These are phyloP conservation scores for Musa itinerans DNA, from an alignment of 176 grass and related monocot species.

Conservation along the genomic window DNA sequence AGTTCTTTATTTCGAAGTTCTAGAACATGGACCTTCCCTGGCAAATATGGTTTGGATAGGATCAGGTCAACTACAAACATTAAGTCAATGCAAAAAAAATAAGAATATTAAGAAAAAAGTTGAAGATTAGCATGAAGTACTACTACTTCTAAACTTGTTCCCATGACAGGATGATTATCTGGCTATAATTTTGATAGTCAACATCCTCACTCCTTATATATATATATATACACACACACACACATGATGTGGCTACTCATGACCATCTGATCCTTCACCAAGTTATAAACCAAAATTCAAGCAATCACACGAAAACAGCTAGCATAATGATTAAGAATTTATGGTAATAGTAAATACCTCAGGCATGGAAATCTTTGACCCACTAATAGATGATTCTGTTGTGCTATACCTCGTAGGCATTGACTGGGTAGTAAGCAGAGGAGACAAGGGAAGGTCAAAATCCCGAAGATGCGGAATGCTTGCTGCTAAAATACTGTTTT, in stretches of 20 bases:
- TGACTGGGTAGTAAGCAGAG: constrained; percentile 52
- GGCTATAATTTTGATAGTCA: background rate
- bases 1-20: too few species aligned
- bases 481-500: constrained; percentile 57
- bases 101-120: background rate
- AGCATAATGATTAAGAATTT: background rate
- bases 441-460: constrained; percentile 58
- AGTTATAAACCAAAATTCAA: background rate
- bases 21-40: too few species aligned
- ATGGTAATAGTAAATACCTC: constrained; percentile 42
- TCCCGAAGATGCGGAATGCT: constrained; percentile 53
- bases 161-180: too few species aligned
- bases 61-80: too few species aligned
- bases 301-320: background rate
- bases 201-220: background rate
- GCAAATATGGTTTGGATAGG: too few species aligned
- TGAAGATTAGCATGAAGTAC: background rate
- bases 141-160: too few species aligned
- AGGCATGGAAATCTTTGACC: constrained; percentile 53
- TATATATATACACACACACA: too few species aligned
- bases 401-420: constrained; percentile 62
- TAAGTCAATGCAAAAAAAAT: background rate
- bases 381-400: constrained; percentile 53
- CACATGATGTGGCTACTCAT: too few species aligned
- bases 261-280: background rate